Evolutionary conservation across 116 monocot genomes (phyloP), one percentile per base, ranked within the genome.

Genomic region (Posidonia oceanica): DNA sequence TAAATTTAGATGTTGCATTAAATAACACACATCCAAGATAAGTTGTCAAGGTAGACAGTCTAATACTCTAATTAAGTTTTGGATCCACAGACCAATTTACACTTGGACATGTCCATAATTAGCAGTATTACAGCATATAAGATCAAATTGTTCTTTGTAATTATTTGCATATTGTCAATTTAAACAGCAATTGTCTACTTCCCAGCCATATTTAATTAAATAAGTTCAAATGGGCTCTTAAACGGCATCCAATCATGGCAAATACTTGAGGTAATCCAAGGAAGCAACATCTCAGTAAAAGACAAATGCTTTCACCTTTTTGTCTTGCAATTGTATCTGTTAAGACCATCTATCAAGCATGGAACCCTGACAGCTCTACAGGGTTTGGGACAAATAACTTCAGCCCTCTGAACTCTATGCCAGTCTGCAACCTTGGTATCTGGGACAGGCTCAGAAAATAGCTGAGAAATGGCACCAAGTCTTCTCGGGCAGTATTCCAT

Each of bases 311-410:
- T 37, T 60, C 36, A 92, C 92, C 84, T 58, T 59, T 83, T 89
- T n/a, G 85, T 53, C 72, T 68, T 82, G 58, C 78, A 67, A 70
- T 37, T 64, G 40, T 68, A 64, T 75, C 72, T 74, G 68, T 40
- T 82, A 48, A 79, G 66, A 54, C 67, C 59, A 37, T 84, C 82
- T 36, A 77, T 54, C 14, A 81, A 52, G 69, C 37, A 79, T 4
- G 83, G 79, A 41, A 64, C 67, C 40, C 68, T 74, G 21, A 59
- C 54, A 11, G 73, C 67, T 17, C 81, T 82, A 40, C 76, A 79
- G 52, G 93, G 93, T 75, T 73, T 58, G 41, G 93, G 93, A 66
- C 93, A 93, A 36, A 89, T 74, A 51, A 83, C 51, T 77, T 89
- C 75, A 5, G 59, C 15, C 48, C 51, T 68, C 42, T 68, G 67